phyloP scores from a whole-genome alignment of 768 basidiomycete genomes.

The Hirschioporus abietinus region DNA sequence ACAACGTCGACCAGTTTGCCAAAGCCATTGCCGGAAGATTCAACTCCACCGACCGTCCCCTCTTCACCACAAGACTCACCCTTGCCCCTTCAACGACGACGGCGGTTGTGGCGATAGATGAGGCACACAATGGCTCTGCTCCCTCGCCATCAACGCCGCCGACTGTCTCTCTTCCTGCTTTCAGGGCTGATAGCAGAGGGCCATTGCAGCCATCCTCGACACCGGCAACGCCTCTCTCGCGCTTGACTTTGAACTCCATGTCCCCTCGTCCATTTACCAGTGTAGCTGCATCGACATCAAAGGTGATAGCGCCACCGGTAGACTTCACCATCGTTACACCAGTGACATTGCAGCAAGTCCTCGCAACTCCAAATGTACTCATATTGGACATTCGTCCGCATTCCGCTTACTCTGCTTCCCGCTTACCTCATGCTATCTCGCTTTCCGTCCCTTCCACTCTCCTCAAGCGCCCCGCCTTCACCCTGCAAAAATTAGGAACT shows the following conservation, averaged over 20 bases:
- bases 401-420: constrained; percentile 60
- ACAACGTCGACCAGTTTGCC: constrained; percentile 40
- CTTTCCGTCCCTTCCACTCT: constrained; percentile 92
- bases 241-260: constrained; percentile 12
- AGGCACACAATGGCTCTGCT: constrained; percentile 19
- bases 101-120: constrained; percentile 18
- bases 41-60: constrained; percentile 22
- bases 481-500: constrained; percentile 65
- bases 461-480: constrained; percentile 85
- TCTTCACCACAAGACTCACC: constrained; percentile 33
- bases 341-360: constrained; percentile 23
- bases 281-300: constrained; percentile 10
- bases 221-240: constrained; percentile 11
- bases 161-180: constrained; percentile 7
- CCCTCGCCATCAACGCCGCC: constrained; percentile 9
- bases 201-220: constrained; percentile 3
- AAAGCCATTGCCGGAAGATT: constrained; percentile 48
- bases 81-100: constrained; percentile 15
- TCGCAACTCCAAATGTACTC: constrained; percentile 42
- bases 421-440: constrained; percentile 67
- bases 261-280: constrained; percentile 8
- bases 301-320: constrained; percentile 17
- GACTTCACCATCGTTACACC: constrained; percentile 24
- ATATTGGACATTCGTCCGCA: constrained; percentile 88
- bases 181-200: constrained; percentile 6